phyloP scores from a whole-genome alignment of 331 rosid genomes.

The Erythrophleum ivorense region DNA sequence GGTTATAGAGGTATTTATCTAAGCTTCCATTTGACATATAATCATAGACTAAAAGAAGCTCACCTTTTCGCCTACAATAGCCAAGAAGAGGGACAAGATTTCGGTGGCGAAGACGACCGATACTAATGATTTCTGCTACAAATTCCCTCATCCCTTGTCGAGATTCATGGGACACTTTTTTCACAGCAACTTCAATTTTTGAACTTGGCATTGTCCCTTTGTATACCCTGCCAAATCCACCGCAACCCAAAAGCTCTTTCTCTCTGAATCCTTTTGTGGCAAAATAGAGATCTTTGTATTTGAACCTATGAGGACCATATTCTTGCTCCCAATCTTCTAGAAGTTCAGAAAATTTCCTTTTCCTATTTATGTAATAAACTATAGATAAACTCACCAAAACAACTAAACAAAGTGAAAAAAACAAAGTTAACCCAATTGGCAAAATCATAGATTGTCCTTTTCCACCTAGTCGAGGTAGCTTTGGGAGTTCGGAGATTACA shows the following conservation, averaged over 20 bases:
- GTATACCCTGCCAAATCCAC: constrained; percentile 4
- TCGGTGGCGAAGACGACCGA: constrained; percentile 17
- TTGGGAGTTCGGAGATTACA: neutral
- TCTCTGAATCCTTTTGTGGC: constrained; percentile 17
- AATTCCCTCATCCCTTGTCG: constrained; percentile 8
- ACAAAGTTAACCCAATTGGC: neutral
- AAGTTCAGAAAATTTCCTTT: neutral
- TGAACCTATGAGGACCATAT: constrained; percentile 25
- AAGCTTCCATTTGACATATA: neutral
- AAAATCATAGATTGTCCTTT: neutral
- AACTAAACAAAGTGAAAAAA: neutral
- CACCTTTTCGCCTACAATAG: neutral
- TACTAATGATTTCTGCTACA: neutral
- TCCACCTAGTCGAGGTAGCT: neutral
- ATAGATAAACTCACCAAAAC: neutral
- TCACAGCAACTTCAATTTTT: neutral
- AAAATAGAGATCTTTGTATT: neutral
- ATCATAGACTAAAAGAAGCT: neutral
- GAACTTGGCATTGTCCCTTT: constrained; percentile 3
- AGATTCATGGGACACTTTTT: neutral
- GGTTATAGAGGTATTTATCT: neutral
- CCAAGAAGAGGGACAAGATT: neutral
- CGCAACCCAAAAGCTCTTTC: neutral
- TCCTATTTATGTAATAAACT: neutral
- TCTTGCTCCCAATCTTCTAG: constrained; percentile 6